Evolutionary conservation across 768 basidiomycete genomes (phyloP).

Genomic region (Tulasnella sp.): DNA sequence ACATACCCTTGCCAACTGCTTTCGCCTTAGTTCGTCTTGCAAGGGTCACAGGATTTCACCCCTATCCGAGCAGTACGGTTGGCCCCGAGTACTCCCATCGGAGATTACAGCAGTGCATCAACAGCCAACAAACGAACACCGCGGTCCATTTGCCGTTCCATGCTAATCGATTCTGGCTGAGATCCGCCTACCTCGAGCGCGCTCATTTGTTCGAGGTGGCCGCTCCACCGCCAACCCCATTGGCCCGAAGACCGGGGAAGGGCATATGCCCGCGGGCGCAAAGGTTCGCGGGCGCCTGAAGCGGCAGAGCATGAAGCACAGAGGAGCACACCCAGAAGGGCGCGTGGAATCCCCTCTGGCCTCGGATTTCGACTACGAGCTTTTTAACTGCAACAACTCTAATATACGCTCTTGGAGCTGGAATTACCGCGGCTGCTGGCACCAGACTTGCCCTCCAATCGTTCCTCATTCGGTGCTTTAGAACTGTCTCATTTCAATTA

Average conservation of each 20-base stretch:
- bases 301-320: constrained; percentile 53
- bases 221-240: constrained; percentile 36
- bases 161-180: constrained; percentile 67
- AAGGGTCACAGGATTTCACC: constrained; percentile 79
- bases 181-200: constrained; percentile 66
- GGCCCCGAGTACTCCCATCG: constrained; percentile 74
- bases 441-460: constrained; percentile 37
- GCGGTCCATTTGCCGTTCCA: constrained; percentile 73
- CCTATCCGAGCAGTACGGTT: constrained; percentile 71
- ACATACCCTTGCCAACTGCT: constrained; percentile 79
- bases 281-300: constrained; percentile 60
- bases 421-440: constrained; percentile 29
- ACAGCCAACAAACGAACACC: constrained; percentile 76
- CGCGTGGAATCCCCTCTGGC: not conserved
- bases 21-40: constrained; percentile 70
- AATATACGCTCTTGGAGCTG: constrained; percentile 32
- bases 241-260: constrained; percentile 57
- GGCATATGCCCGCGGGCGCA: too few species aligned
- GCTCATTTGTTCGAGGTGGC: constrained; percentile 78
- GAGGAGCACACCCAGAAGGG: constrained; percentile 23
- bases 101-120: constrained; percentile 65
- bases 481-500: constrained; percentile 38
- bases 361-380: constrained; percentile 27
- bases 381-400: constrained; percentile 38
- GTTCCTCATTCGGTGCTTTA: constrained; percentile 37